Evolutionary conservation across 805 yeast genomes (phyloP).

Genomic region (Cephaloascus fragrans): DNA sequence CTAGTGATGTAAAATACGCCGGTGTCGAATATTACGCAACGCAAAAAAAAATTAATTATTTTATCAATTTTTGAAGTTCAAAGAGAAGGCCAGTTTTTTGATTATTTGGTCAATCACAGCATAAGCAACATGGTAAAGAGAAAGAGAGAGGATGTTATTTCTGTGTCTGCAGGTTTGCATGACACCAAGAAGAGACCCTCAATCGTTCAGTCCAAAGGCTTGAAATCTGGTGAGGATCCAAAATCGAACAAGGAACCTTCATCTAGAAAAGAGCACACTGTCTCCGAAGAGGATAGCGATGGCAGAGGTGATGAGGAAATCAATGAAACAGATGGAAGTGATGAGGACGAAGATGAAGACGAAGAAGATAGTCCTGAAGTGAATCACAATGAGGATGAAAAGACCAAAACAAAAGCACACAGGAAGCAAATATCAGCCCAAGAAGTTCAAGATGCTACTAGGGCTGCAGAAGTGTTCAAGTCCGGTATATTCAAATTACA

Average conservation of each 20-base stretch:
- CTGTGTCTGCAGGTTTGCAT: conserved; percentile 1
- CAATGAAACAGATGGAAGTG: conserved; percentile 10
- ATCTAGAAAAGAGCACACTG: not conserved
- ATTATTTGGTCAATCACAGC: too few species aligned
- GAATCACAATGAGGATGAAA: not conserved
- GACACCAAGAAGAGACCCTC: not conserved
- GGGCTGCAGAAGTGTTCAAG: conserved; percentile 88
- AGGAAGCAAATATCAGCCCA: conserved; percentile 48
- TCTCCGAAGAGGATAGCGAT: conserved; percentile 3
- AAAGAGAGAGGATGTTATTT: conserved; percentile 9
- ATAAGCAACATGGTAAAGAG: conserved; percentile 22
- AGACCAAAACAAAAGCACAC: conserved; percentile 17
- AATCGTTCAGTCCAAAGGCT: not conserved
- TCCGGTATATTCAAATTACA: conserved; percentile 93
- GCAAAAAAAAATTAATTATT: too few species aligned
- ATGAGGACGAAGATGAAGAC: conserved; percentile 9
- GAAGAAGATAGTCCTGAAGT: conserved; percentile 2
- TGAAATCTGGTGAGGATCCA: not conserved
- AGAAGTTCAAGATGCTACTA: conserved; percentile 86
- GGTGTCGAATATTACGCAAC: too few species aligned
- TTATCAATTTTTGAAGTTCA: too few species aligned
- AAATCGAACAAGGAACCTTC: too few species aligned
- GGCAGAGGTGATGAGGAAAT: conserved; percentile 6
- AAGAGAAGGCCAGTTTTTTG: too few species aligned
- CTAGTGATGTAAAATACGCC: too few species aligned